Evolutionary conservation across 2,329 filamentous ascomycete genomes (phyloP).

Genomic region (Diplodia intermedia): DNA sequence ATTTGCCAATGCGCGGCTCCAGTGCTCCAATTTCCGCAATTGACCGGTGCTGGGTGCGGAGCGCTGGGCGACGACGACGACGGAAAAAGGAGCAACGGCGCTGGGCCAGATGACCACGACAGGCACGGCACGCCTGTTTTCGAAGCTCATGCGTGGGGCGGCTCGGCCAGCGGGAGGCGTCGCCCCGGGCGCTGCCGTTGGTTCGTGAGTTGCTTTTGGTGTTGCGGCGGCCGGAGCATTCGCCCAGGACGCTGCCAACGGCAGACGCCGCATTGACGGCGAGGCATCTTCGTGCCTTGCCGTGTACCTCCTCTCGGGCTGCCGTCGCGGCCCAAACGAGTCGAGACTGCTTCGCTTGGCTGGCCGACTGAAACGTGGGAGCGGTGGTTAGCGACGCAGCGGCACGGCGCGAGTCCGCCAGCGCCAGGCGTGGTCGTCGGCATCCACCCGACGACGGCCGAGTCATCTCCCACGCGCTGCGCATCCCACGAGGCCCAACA

Average conservation of each 20-base stretch:
- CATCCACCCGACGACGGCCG: not conserved
- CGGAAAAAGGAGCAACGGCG: slow-evolving; percentile 23
- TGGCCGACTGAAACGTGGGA: slow-evolving; percentile 14
- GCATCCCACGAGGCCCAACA: slow-evolving; percentile 13
- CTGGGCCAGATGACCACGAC: slow-evolving; percentile 25
- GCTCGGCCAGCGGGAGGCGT: slow-evolving; percentile 6
- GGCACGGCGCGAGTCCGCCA: slow-evolving; percentile 22
- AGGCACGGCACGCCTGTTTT: slow-evolving; percentile 9
- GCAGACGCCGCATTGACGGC: slow-evolving; percentile 15
- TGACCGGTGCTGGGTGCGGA: slow-evolving; percentile 16
- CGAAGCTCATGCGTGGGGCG: slow-evolving; percentile 13
- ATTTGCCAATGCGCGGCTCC: slow-evolving; percentile 23
- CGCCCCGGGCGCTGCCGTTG: slow-evolving; percentile 17
- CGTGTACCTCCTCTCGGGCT: not conserved
- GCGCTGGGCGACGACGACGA: slow-evolving; percentile 3
- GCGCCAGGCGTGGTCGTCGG: not conserved
- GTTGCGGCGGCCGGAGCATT: slow-evolving; percentile 10
- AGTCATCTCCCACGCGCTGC: not conserved
- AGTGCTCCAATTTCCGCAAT: slow-evolving; percentile 25
- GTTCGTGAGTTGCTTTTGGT: slow-evolving; percentile 18
- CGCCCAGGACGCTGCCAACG: not conserved
- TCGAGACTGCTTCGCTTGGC: slow-evolving; percentile 20
- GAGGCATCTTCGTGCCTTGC: not conserved
- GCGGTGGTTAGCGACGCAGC: slow-evolving; percentile 15
- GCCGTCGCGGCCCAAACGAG: slow-evolving; percentile 23